Evolutionary conservation across 108 stramenopile species (phyloP), one percentile per base, ranked within the genome.

Genomic region (Skeletonema tropicum): DNA sequence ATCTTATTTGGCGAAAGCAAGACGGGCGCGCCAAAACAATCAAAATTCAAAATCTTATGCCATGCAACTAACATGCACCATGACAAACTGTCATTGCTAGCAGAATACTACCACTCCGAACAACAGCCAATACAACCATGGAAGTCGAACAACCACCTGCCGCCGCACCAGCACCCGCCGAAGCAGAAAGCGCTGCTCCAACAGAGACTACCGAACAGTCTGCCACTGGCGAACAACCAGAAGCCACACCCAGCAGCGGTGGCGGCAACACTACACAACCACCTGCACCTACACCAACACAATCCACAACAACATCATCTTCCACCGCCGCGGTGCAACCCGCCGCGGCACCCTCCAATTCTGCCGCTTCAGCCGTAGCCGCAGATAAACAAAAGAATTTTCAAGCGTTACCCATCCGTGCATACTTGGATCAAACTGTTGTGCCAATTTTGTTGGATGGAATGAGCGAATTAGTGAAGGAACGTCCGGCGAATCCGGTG

Each of bases 341-440:
- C 26, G 23, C 29, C 57, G 64, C 41, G 9, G 68, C 75, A 32
- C 60, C 77, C 55, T 36, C 33, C 26, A 42, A 21, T 6, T 13
- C 36, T 13, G 15, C 39, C 10, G 60, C 71, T 68, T 21, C 64
- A 48, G 52, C 52, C 9, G 52, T 55, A 1, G 52, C 52, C 52
- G 52, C 52, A 3, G 52, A 55, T 10, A 55, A 55, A 9, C 52
- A 55, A 55, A 70, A 83, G 55, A 80, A 89, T 67, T 74, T 89
- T 76, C 75, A 97, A 69, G 86, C 89, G 39, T 74, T 99, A 57
- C 98, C 98, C 21, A 99, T 99, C 79, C 98, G 99, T 42, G 96
- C 99, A 33, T 99, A 99, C 76, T 87, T 99, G 60, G 99, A 99
- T 87, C 98, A 98, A 69, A 99, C 99, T 12, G 99, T 99, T 14